Base-by-base conservation (phyloP, 2,329 filamentous ascomycete species). In the Colletotrichum tropicale region DNA sequence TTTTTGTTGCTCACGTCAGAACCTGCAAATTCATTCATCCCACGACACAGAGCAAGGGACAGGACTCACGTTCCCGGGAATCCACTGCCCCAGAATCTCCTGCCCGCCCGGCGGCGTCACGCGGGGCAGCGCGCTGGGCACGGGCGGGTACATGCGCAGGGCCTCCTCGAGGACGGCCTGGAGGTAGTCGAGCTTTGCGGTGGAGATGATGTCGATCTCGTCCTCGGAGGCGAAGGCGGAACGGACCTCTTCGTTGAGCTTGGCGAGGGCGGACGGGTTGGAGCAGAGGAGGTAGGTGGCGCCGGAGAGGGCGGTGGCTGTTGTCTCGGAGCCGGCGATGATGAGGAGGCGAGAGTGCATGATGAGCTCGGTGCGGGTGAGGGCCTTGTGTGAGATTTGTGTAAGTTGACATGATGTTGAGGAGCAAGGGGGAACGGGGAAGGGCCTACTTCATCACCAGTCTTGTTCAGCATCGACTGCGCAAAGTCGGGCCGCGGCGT, bases 131-230 rank as follows among this genome's bases (percentile, higher is more conserved):
- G 77, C 79, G n/a, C 70, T 78, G 36, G 78, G 74, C 2, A 78
- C 78, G 4, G 80, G 80, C 12, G 86, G 85, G 70, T 85, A 88
- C n/a, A 86, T 76, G 15, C 88, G 81, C 58, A 89, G 79, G 5
- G 80, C 80, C 79, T 89, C 88, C 2, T 88, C 81, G 16, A 89
- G 76, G 58, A 80, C 82, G 4, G 86, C 87, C n/a, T 82, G 78
- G 65, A 88, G 80, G 68, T 87, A 88, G 2, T 78, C 71, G 0
- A 87, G 79, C n/a, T 79, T 76, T 36, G 79, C 76, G 8, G 83
- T 80, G 8, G 80, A 80, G 4, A 78, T 70, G 28, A 85, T 76
- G 13, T 79, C 82, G 69, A 88, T 87, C 6, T 87, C 83, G 2
- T 83, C 80, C 28, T 84, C 81, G 0, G 66, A 78, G 3, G 77